These are phyloP conservation scores for Mortierella sp. DNA, from an alignment of 371 early-diverging fungal species.

Conservation along the genomic window DNA sequence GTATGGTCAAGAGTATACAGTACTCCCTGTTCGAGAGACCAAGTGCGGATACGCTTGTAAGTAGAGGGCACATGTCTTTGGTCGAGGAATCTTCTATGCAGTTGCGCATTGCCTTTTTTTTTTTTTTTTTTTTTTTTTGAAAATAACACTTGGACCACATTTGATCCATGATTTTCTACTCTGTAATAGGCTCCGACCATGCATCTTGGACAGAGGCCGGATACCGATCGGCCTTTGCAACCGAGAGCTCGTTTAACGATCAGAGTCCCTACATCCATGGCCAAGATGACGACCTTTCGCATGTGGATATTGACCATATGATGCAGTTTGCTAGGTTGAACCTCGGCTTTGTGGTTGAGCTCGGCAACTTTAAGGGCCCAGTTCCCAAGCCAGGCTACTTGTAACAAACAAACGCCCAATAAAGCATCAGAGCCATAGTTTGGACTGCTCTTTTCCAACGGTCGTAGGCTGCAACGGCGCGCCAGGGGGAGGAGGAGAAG, in stretches of 20 bases:
- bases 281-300: conserved; percentile 72
- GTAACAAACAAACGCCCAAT: neutral
- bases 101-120: too few relatives aligned
- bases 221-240: conserved; percentile 86
- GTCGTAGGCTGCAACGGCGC: too few relatives aligned
- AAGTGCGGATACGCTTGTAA: conserved; percentile 78
- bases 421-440: too few relatives aligned
- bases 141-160: too few relatives aligned
- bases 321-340: conserved; percentile 84
- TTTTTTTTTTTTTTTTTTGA: conserved; percentile 2
- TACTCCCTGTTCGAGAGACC: conserved; percentile 63
- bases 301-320: conserved; percentile 88
- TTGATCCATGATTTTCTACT: neutral
- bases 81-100: neutral
- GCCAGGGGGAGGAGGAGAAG: too few relatives aligned
- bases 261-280: conserved; percentile 81
- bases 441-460: too few relatives aligned
- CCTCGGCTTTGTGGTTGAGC: conserved; percentile 87
- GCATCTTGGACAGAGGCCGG: conserved; percentile 91
- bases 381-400: neutral
- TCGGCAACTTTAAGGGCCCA: conserved; percentile 58
- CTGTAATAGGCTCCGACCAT: conserved; percentile 75
- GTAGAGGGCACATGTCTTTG: conserved; percentile 17
- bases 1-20: conserved; percentile 56
- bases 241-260: conserved; percentile 81